A percentile compares a stretch with the other conserved stretches of the same genome.
phyloP scores from a whole-genome alignment of 768 basidiomycete genomes.

The Hysterangium stoloniferum region DNA sequence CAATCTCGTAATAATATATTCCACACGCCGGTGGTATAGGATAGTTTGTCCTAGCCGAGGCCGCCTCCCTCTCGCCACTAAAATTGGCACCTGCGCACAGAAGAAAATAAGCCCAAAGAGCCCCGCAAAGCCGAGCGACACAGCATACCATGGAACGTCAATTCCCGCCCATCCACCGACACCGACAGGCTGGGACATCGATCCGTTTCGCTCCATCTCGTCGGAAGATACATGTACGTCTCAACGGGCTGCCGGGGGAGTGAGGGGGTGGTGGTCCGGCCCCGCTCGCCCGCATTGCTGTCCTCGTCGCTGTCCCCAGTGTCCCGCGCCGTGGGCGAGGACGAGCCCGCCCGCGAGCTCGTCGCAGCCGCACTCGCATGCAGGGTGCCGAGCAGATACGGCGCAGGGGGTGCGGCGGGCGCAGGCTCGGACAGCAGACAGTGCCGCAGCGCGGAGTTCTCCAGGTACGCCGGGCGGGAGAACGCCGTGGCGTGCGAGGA shows the following conservation, averaged over 20 bases:
- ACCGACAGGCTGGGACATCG: conserved; percentile 53
- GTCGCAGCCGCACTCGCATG: conserved; percentile 11
- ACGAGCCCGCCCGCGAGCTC: neutral
- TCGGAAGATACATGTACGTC: conserved; percentile 50
- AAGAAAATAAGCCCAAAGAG: conserved; percentile 8
- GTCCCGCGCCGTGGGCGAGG: conserved; percentile 13
- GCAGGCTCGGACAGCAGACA: conserved; percentile 49
- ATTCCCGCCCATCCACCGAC: conserved; percentile 63
- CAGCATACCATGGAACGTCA: conserved; percentile 63
- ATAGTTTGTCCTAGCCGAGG: conserved; percentile 68
- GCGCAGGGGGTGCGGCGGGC: conserved; percentile 30
- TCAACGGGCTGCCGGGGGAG: conserved; percentile 14
- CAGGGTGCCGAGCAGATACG: conserved; percentile 13
- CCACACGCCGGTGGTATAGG: conserved; percentile 82
- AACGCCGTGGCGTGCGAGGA: conserved; percentile 36
- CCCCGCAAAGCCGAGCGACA: conserved; percentile 10
- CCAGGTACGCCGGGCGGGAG: conserved; percentile 65
- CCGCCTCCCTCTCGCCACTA: conserved; percentile 73
- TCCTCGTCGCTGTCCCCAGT: conserved; percentile 62
- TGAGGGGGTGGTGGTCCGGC: conserved; percentile 26
- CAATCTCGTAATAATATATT: conserved; percentile 91
- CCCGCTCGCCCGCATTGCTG: conserved; percentile 28
- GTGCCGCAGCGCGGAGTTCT: conserved; percentile 66
- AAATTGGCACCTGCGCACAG: conserved; percentile 38
- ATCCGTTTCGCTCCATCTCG: conserved; percentile 70